A percentile compares a stretch with the other conserved stretches of the same genome.
phyloP scores from a whole-genome alignment of 495 filamentous ascomycete species.

The Cryomyces minteri region DNA sequence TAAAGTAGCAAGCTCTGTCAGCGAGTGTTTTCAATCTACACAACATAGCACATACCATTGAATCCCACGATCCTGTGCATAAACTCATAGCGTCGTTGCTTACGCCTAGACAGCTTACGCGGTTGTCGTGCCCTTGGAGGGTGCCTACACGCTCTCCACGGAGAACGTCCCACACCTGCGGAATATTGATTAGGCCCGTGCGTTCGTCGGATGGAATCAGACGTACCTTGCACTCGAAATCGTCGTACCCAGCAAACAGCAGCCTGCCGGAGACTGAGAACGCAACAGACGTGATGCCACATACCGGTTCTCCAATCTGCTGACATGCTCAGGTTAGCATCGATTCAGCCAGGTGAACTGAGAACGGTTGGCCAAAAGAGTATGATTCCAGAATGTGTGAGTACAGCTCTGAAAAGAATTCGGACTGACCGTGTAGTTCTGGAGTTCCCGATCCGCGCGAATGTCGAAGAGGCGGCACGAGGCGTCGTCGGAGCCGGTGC shows the following conservation, averaged over 20 bases:
- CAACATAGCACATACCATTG: slow-evolving; percentile 49
- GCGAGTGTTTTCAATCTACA: too few species aligned
- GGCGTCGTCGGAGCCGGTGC: slow-evolving; percentile 94
- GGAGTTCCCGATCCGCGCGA: slow-evolving; percentile 86
- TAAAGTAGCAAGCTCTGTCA: too few species aligned
- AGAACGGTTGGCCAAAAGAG: background rate
- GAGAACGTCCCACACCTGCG: slow-evolving; percentile 90
- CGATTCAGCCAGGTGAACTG: background rate
- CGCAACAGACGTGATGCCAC: slow-evolving; percentile 94
- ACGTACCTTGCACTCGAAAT: slow-evolving; percentile 95
- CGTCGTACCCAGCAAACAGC: slow-evolving; percentile 94
- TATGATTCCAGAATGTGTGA: too few species aligned
- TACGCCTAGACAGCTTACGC: slow-evolving; percentile 93
- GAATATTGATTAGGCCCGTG: slow-evolving; percentile 6
- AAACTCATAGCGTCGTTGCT: slow-evolving; percentile 98
- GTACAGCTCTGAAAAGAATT: too few species aligned
- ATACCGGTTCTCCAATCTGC: slow-evolving; percentile 91
- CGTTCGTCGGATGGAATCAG: background rate
- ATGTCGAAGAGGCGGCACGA: slow-evolving; percentile 97
- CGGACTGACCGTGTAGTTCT: slow-evolving; percentile 73
- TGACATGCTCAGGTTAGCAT: background rate
- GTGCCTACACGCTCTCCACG: slow-evolving; percentile 94
- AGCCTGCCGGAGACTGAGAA: slow-evolving; percentile 94
- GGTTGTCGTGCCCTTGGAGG: slow-evolving; percentile 92
- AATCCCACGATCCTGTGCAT: slow-evolving; percentile 99